phyloP scores from a whole-genome alignment of 345 rosid species.

The Lepidium sativum region DNA sequence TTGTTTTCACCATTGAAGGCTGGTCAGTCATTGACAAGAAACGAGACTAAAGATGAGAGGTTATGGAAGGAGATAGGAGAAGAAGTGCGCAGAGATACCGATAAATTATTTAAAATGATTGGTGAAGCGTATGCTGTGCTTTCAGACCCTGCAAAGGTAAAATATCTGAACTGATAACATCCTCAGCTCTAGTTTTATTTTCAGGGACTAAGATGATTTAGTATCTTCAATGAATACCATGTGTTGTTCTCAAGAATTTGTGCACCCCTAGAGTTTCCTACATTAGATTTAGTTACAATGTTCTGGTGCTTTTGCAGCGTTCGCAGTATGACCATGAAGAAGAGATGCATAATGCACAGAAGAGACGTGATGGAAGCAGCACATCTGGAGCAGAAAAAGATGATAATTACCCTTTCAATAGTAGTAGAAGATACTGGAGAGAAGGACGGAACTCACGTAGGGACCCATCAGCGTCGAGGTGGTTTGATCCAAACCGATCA shows the following conservation, averaged over 20 bases:
- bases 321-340: constrained; percentile 76
- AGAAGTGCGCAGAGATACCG: constrained; percentile 79
- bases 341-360: constrained; percentile 56
- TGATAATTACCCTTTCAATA: constrained; percentile 39
- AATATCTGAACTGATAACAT: not conserved
- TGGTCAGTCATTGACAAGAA: constrained; percentile 70
- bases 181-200: not conserved
- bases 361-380: constrained; percentile 48
- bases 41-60: constrained; percentile 63
- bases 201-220: not conserved
- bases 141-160: constrained; percentile 73
- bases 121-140: constrained; percentile 95
- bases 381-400: constrained; percentile 41
- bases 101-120: constrained; percentile 84
- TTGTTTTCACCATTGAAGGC: constrained; percentile 37
- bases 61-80: constrained; percentile 83
- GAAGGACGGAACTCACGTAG: constrained; percentile 45
- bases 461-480: constrained; percentile 22
- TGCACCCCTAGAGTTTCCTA: not conserved
- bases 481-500: constrained; percentile 37
- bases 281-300: not conserved
- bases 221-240: not conserved
- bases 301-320: constrained; percentile 42
- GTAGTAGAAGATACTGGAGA: constrained; percentile 39
- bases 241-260: not conserved